Conservation (phyloP, 192 early-diverging fungal genomes). For the Martensiomyces pterosporus region DNA sequence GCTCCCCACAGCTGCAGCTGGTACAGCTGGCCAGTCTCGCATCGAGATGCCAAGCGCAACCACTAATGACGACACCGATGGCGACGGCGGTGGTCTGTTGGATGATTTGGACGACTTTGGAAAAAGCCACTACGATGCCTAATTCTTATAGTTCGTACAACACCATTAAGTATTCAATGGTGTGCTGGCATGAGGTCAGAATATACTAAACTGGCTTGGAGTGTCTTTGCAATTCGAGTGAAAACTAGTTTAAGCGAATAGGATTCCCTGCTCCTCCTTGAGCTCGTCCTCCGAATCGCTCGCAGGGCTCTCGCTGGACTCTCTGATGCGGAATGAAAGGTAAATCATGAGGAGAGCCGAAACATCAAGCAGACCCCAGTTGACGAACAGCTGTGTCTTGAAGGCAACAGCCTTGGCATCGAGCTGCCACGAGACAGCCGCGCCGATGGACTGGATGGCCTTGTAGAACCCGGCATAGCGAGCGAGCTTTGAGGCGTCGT, state of each 20-base stretch:
- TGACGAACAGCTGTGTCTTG: constrained; percentile 7
- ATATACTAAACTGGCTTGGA: too few species aligned
- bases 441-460: constrained; percentile 63
- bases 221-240: too few species aligned
- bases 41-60: too few species aligned
- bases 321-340: constrained; percentile 5
- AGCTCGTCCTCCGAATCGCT: too few species aligned
- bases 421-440: constrained; percentile 55
- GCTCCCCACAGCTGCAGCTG: constrained; percentile 5
- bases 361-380: constrained; percentile 5
- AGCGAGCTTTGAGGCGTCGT: constrained; percentile 59
- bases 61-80: background rate
- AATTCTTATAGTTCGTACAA: background rate
- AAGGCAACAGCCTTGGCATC: constrained; percentile 5
- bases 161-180: background rate
- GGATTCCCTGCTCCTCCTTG: too few species aligned
- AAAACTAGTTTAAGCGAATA: too few species aligned
- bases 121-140: background rate
- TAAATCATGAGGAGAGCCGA: constrained; percentile 3
- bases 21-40: too few species aligned
- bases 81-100: constrained; percentile 8
- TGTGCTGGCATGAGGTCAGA: too few species aligned
- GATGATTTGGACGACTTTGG: constrained; percentile 24
- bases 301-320: too few species aligned
- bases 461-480: constrained; percentile 67